Percentiles rank a stretch among this genome's conserved stretches.
phyloP scores from a whole-genome alignment of 345 rosid species.

The Salix caprea region DNA sequence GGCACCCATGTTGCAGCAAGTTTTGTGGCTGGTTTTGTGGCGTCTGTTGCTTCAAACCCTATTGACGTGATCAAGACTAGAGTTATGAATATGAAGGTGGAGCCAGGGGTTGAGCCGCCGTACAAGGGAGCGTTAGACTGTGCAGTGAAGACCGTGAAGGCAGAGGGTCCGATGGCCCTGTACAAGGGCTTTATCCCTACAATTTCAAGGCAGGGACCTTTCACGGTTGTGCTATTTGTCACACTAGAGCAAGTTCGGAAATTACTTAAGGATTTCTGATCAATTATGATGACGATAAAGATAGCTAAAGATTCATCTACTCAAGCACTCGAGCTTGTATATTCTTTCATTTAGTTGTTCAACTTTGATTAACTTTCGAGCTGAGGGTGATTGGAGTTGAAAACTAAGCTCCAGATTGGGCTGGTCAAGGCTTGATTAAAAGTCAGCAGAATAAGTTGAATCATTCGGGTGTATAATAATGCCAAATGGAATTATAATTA shows the following conservation, averaged over 20 bases:
- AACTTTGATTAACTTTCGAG: too few relatives aligned
- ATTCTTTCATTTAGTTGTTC: too few relatives aligned
- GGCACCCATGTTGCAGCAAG: conserved; percentile 7
- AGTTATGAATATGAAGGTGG: neutral
- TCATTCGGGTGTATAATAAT: too few relatives aligned
- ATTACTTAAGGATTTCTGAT: conserved; percentile 4
- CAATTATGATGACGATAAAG: neutral
- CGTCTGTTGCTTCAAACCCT: neutral
- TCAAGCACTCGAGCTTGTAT: too few relatives aligned
- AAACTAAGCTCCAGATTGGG: too few relatives aligned
- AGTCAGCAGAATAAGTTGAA: too few relatives aligned
- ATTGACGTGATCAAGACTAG: conserved; percentile 15
- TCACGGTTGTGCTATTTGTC: conserved; percentile 7
- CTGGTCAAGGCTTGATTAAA: too few relatives aligned
- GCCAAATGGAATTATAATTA: too few relatives aligned
- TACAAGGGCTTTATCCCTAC: conserved; percentile 6
- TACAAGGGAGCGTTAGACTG: conserved; percentile 5
- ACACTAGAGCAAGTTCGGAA: conserved; percentile 12
- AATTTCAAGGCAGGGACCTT: neutral
- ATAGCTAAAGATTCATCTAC: neutral
- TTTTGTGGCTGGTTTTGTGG: conserved; percentile 6
- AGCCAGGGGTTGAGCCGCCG: neutral
- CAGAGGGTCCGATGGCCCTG: neutral
- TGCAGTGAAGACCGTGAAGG: conserved; percentile 5
- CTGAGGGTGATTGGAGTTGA: too few relatives aligned